phyloP scores from a whole-genome alignment of 495 filamentous ascomycete species.

The Poronia punctata region DNA sequence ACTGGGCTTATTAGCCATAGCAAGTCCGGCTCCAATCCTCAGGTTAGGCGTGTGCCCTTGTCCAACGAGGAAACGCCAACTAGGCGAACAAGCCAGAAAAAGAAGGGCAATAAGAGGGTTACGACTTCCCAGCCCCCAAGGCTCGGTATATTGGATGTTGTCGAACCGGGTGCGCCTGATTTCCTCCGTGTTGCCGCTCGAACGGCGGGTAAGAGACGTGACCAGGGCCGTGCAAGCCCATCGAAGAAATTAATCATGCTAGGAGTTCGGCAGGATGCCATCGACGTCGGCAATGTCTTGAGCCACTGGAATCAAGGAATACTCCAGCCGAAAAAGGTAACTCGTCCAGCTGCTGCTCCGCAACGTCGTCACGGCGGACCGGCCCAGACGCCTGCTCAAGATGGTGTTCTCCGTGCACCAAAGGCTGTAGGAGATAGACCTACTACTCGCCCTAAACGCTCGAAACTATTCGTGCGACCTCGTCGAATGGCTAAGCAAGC shows the following conservation, averaged over 20 bases:
- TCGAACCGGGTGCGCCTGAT: constrained; percentile 50
- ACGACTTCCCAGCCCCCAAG: constrained; percentile 23
- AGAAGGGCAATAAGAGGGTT: constrained; percentile 1
- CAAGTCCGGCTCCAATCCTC: constrained; percentile 14
- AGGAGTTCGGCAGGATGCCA: constrained; percentile 62
- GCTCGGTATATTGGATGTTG: constrained; percentile 68
- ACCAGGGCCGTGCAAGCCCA: constrained; percentile 68
- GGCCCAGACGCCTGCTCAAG: constrained; percentile 6
- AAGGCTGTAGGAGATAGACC: constrained; percentile 7
- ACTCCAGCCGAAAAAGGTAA: constrained; percentile 42
- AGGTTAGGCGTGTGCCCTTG: background rate
- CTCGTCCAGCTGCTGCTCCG: constrained; percentile 20
- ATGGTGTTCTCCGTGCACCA: constrained; percentile 11
- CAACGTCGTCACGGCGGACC: constrained; percentile 22
- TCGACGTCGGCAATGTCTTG: constrained; percentile 63
- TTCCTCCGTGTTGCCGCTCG: constrained; percentile 79
- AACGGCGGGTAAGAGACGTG: constrained; percentile 51
- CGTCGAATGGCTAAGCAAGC: constrained; percentile 25
- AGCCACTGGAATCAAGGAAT: constrained; percentile 69
- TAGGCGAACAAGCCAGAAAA: constrained; percentile 6
- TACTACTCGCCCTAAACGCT: constrained; percentile 4
- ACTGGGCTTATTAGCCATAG: constrained; percentile 32
- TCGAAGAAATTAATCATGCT: constrained; percentile 65
- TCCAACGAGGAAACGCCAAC: constrained; percentile 1
- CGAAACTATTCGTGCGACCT: constrained; percentile 13